Evolutionary conservation across 352 stramenopile genomes (phyloP), one percentile per base, ranked within the genome.

Genomic region (Plasmopara viticola): DNA sequence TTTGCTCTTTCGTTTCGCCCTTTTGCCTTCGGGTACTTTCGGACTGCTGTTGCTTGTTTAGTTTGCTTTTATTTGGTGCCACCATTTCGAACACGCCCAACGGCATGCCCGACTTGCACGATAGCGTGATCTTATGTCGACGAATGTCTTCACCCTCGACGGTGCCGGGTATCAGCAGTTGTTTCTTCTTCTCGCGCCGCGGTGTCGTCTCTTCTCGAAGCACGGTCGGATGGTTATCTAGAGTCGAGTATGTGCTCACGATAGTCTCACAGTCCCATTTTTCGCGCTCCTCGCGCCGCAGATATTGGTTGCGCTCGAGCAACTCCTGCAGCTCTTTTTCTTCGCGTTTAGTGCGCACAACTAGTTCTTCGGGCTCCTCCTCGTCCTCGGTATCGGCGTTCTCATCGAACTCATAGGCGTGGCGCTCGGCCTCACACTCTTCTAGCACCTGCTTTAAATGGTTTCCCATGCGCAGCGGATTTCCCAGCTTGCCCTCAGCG

Each of bases 221-320:
- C 7, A 98, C 60, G 8, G 86, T 96, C 20, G 96, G 96, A 70
- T 98, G 97, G 77, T 99, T 99, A 68, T 98, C 95, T 59, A 98
- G 52, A 62, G 97, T 98, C 30, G 92, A 98, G 75, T 98, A 99
- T 37, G 96, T 99, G 52, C 93, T 98, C 48, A 99, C 75, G 49
- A 99, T 98, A 41, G 91, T 98, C 68, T 99, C 95, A 58, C 88
- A 98, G 72, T 99, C 96, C 95, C 96, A 99, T 56, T 80, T 53
- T 58, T 90, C 83, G 31, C 72, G 58, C 31, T 81, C 74, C 33
- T 80, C 74, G 9, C 68, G 53, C 43, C 64, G 67, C 57, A 93
- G 54, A 51, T 93, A 93, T 37, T 68, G 62, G 51, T 86, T 93
- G 51, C 68, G 66, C 45, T 69, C 58, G 30, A 82, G 75, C 18